A percentile compares a stretch with the other conserved stretches of the same genome.
Evolutionary conservation across 768 basidiomycete species (phyloP).

Genomic region (Rhizopogon roseolus): DNA sequence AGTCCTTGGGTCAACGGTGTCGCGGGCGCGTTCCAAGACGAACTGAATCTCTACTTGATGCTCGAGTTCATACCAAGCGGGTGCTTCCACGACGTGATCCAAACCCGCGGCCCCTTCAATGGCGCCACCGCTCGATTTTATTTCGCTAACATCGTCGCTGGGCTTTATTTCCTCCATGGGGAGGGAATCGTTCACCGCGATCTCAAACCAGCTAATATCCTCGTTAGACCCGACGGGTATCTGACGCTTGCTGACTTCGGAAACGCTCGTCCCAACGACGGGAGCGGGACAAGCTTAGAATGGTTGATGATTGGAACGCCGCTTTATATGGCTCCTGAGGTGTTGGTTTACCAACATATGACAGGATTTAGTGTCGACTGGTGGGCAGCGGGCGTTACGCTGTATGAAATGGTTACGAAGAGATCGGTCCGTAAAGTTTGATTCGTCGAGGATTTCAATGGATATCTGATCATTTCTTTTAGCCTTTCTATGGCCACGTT

Average conservation of each 20-base stretch:
- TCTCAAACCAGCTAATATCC: slow-evolving; percentile 54
- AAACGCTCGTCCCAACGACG: slow-evolving; percentile 19
- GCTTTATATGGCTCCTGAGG: slow-evolving; percentile 48
- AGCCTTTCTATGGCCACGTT: slow-evolving; percentile 11
- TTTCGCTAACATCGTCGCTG: slow-evolving; percentile 48
- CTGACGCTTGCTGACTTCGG: slow-evolving; percentile 52
- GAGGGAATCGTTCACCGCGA: slow-evolving; percentile 48
- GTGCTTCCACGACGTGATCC: slow-evolving; percentile 35
- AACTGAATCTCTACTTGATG: slow-evolving; percentile 42
- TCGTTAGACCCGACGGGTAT: slow-evolving; percentile 54
- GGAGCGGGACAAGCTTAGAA: slow-evolving; percentile 8
- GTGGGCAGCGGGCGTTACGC: slow-evolving; percentile 47
- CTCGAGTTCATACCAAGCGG: slow-evolving; percentile 47
- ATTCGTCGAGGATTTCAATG: not conserved
- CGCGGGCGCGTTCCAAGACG: slow-evolving; percentile 41
- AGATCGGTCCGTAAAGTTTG: slow-evolving; percentile 21
- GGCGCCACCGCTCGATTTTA: slow-evolving; percentile 41
- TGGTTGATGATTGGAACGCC: slow-evolving; percentile 42
- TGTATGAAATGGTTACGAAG: slow-evolving; percentile 50
- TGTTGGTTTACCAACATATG: slow-evolving; percentile 16
- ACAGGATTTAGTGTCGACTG: slow-evolving; percentile 41
- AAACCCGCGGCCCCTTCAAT: slow-evolving; percentile 25
- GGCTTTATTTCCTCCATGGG: slow-evolving; percentile 40
- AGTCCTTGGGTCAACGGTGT: slow-evolving; percentile 48
- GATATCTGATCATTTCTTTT: not conserved